phyloP scores from a whole-genome alignment of 176 grass and related monocot genomes.

The Hsuehochloa calcarea region DNA sequence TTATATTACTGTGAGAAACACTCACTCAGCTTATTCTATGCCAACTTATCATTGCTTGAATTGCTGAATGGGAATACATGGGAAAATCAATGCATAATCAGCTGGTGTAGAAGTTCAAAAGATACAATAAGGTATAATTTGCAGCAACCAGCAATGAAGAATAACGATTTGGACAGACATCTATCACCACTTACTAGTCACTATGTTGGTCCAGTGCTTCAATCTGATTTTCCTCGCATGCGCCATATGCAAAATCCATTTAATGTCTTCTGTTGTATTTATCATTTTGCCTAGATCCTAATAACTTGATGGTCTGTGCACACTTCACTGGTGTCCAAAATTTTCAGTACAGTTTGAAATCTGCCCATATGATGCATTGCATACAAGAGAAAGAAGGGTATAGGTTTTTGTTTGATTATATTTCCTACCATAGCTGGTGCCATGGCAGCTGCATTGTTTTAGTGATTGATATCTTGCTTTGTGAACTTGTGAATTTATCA shows the following conservation, averaged over 20 bases:
- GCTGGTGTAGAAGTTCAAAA: background rate
- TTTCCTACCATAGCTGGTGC: background rate
- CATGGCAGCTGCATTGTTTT: background rate
- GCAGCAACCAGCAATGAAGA: background rate
- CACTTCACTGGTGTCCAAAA: background rate
- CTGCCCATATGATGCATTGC: background rate
- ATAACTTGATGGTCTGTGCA: background rate
- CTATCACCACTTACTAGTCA: background rate
- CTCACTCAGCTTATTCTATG: background rate
- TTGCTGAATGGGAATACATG: background rate
- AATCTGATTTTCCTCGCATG: background rate
- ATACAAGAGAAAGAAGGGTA: background rate
- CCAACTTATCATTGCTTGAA: conserved; percentile 2
- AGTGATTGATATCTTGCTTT: background rate
- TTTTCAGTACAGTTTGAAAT: background rate
- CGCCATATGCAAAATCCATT: background rate
- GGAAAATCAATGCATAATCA: background rate
- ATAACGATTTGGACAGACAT: conserved; percentile 8
- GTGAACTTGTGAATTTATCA: background rate
- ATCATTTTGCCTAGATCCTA: background rate
- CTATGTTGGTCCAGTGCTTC: background rate
- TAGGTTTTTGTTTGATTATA: background rate
- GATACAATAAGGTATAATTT: background rate
- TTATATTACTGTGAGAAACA: background rate
- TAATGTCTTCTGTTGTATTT: background rate